These are phyloP conservation scores for Knoxdaviesia proteae DNA, from an alignment of 2,329 filamentous ascomycete genomes.

Conservation along the genomic window DNA sequence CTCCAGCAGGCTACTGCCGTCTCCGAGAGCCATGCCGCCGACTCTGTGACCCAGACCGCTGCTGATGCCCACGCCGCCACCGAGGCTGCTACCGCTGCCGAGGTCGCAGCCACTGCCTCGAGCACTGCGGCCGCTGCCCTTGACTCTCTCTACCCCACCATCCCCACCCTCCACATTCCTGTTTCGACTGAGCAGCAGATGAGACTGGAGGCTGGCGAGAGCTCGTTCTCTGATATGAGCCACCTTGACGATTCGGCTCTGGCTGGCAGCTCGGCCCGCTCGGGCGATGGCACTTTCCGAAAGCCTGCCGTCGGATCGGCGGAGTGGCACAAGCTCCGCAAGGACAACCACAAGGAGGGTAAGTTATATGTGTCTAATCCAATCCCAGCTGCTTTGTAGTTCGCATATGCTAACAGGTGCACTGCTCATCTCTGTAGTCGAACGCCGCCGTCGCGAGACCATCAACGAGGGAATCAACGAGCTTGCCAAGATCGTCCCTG, in stretches of 20 bases:
- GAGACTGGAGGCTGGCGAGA: too few species aligned
- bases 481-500: conserved; percentile 89
- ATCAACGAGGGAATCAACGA: conserved; percentile 99
- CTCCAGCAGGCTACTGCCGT: conserved; percentile 30
- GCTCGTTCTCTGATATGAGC: too few species aligned
- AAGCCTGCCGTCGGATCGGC: conserved; percentile 90
- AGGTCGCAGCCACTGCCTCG: conserved; percentile 31
- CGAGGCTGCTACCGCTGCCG: conserved; percentile 13
- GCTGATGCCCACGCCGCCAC: conserved; percentile 3
- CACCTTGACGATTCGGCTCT: too few species aligned
- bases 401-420: conserved; percentile 8
- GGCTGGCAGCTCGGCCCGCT: too few species aligned
- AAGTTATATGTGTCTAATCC: conserved; percentile 11
- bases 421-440: conserved; percentile 36
- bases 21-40: conserved; percentile 1
- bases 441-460: conserved; percentile 86
- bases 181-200: conserved; percentile 38
- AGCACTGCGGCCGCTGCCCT: conserved; percentile 39
- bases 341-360: conserved; percentile 99
- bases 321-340: conserved; percentile 93
- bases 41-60: neutral
- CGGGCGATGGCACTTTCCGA: conserved; percentile 11
- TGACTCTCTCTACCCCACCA: conserved; percentile 34
- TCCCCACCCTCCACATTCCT: conserved; percentile 37
- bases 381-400: neutral